phyloP scores from a whole-genome alignment of 176 grass and related monocot species.

The Carex pumila region DNA sequence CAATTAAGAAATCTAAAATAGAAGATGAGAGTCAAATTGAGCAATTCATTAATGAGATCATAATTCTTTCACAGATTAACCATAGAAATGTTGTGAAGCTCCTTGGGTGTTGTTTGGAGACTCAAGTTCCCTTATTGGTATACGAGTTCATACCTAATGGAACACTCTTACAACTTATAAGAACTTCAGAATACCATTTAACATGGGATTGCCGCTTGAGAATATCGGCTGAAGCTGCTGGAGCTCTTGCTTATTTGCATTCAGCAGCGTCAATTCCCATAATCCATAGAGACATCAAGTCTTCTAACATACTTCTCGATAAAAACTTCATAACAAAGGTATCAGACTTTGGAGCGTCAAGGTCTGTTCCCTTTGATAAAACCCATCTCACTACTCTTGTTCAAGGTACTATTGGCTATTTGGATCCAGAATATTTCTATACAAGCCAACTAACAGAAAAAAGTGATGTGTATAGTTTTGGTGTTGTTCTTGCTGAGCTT shows the following conservation, averaged over 20 bases:
- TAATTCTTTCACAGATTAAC: constrained; percentile 19
- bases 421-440: constrained; percentile 20
- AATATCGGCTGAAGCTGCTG: constrained; percentile 11
- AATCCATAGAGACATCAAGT: constrained; percentile 23
- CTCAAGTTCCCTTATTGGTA: constrained; percentile 3
- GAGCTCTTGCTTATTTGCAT: constrained; percentile 20
- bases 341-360: constrained; percentile 20
- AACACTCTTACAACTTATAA: constrained; percentile 17
- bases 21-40: constrained; percentile 1
- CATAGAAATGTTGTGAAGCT: constrained; percentile 20
- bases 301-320: constrained; percentile 7
- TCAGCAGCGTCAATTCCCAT: background rate
- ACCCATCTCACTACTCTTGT: constrained; percentile 21
- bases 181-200: background rate
- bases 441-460: constrained; percentile 14
- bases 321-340: constrained; percentile 9
- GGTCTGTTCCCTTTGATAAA: constrained; percentile 15
- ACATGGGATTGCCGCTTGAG: background rate
- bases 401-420: constrained; percentile 20
- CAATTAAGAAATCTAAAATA: constrained; percentile 17
- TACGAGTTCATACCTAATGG: constrained; percentile 18
- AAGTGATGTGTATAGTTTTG: constrained; percentile 25
- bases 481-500: constrained; percentile 23
- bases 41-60: constrained; percentile 22
- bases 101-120: constrained; percentile 16